Evolutionary conservation across 768 basidiomycete genomes (phyloP).

Genomic region (Cyathus striatus): DNA sequence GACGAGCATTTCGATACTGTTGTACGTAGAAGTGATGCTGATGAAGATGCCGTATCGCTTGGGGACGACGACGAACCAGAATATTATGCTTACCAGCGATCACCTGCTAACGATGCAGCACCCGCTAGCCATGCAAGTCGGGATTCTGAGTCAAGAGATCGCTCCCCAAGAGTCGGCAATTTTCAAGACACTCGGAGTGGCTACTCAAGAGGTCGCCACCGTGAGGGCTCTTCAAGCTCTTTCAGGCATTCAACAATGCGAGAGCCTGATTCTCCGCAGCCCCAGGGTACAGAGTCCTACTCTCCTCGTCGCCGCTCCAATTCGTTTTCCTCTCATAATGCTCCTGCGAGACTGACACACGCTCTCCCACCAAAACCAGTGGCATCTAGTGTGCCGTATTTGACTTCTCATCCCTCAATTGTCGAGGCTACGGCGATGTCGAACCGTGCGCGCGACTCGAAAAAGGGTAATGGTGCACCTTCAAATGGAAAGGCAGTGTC

Average conservation of each 20-base stretch:
- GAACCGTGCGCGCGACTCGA: constrained; percentile 13
- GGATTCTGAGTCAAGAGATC: too few species aligned
- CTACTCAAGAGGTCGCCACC: too few species aligned
- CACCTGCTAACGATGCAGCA: constrained; percentile 4
- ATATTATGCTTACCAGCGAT: constrained; percentile 31
- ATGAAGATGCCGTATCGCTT: constrained; percentile 58
- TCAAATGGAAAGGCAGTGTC: constrained; percentile 16
- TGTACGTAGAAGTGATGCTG: constrained; percentile 11
- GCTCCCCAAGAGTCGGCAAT: too few species aligned
- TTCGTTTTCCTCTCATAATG: constrained; percentile 10
- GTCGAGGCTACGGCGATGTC: constrained; percentile 61
- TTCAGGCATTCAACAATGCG: too few species aligned
- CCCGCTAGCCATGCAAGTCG: neutral
- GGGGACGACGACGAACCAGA: constrained; percentile 69
- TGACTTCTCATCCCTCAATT: constrained; percentile 53
- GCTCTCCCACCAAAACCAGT: constrained; percentile 67
- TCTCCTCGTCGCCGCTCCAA: constrained; percentile 16
- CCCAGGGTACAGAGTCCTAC: neutral
- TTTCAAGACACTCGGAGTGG: too few species aligned
- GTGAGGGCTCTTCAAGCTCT: neutral
- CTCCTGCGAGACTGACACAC: constrained; percentile 48
- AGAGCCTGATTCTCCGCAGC: neutral
- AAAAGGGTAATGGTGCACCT: constrained; percentile 37
- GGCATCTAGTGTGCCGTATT: constrained; percentile 42
- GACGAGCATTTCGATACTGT: constrained; percentile 28